Evolutionary conservation across 2,329 filamentous ascomycete species (phyloP).

Genomic region (Zymoseptoria ardabiliae): DNA sequence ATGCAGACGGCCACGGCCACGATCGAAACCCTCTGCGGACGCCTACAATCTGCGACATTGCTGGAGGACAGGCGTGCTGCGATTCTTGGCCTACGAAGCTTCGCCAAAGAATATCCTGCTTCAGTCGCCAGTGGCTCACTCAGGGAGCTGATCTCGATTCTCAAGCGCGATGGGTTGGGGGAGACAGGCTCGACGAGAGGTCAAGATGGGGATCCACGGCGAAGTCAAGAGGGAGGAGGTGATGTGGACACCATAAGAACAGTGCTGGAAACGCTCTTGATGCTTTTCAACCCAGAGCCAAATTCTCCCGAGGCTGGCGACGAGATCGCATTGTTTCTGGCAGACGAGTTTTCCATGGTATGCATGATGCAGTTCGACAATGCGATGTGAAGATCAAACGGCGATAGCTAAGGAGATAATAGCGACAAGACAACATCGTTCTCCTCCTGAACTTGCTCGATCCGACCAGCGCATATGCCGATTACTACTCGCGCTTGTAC

Average conservation of each 20-base stretch:
- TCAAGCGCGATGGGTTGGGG: conserved; percentile 62
- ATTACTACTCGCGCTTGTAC: conserved; percentile 65
- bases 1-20: conserved; percentile 95
- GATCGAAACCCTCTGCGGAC: conserved; percentile 80
- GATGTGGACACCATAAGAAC: conserved; percentile 96
- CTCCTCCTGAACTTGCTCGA: conserved; percentile 85
- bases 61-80: conserved; percentile 91
- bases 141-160: conserved; percentile 73
- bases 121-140: conserved; percentile 92
- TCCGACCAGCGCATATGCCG: conserved; percentile 68
- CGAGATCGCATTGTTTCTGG: conserved; percentile 91
- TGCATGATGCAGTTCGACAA: conserved; percentile 14
- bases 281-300: conserved; percentile 72
- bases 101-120: conserved; percentile 92
- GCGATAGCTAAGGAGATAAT: conserved; percentile 44
- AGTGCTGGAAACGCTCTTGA: conserved; percentile 86
- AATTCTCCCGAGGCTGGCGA: conserved; percentile 79
- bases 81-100: conserved; percentile 86
- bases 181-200: conserved; percentile 17
- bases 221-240: conserved; percentile 26
- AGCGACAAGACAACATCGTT: conserved; percentile 92
- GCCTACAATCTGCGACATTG: conserved; percentile 80
- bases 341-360: conserved; percentile 94
- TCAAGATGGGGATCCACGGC: conserved; percentile 46
- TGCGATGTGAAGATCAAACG: conserved; percentile 1